These are phyloP conservation scores for Syzygium syzygioides DNA, from an alignment of 441 rosid genomes.

Conservation along the genomic window DNA sequence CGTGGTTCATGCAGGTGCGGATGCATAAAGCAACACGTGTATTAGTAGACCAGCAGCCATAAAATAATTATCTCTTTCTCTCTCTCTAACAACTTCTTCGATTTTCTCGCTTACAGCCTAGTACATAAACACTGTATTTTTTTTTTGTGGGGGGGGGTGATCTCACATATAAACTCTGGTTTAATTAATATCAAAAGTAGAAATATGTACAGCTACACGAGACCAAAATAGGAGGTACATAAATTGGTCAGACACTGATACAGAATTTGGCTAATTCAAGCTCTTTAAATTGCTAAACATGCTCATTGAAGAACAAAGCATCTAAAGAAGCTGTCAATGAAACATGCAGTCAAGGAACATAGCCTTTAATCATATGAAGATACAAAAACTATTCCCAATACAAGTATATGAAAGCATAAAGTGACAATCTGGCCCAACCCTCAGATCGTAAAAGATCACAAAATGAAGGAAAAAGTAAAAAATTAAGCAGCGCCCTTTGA, in stretches of 20 bases:
- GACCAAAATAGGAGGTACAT: not conserved
- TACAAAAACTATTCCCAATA: not conserved
- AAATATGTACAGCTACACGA: not conserved
- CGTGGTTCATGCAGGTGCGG: not conserved
- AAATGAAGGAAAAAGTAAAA: not conserved
- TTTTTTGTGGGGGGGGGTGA: too few species aligned
- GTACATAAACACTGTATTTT: not conserved
- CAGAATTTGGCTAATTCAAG: not conserved
- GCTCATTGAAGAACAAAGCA: not conserved
- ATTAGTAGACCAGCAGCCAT: not conserved
- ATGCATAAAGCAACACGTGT: not conserved
- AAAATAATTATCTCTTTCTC: not conserved
- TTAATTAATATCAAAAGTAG: not conserved
- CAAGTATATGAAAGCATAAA: not conserved
- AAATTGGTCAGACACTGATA: not conserved
- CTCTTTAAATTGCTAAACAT: not conserved
- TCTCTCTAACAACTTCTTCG: not conserved
- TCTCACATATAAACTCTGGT: not conserved
- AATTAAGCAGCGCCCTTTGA: not conserved
- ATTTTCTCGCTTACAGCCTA: not conserved
- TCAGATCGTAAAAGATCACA: not conserved
- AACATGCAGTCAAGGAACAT: not conserved
- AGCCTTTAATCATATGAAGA: not conserved
- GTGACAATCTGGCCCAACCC: not conserved
- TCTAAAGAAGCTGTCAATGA: not conserved